phyloP scores from a whole-genome alignment of 2,329 filamentous ascomycete species.

The Botrytis galanthina region DNA sequence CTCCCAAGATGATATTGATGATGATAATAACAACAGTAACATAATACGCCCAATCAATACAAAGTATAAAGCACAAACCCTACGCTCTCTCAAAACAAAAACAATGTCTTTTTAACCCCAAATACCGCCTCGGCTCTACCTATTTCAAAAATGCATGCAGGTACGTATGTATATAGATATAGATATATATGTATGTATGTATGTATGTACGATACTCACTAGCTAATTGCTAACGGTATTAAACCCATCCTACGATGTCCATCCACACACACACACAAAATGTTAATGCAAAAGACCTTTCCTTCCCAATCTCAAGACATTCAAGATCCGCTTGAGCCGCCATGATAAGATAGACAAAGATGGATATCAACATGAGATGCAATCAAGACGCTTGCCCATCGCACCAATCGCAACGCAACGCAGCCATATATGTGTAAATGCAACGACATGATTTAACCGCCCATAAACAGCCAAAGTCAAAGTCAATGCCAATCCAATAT shows the following conservation, averaged over 20 bases:
- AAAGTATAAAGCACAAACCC: background rate
- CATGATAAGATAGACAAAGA: background rate
- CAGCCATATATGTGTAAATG: slow-evolving; percentile 14
- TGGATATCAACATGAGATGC: slow-evolving; percentile 9
- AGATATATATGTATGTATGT: background rate
- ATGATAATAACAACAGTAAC: background rate
- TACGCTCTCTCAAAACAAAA: background rate
- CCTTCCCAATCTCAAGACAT: background rate
- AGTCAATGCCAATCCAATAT: background rate
- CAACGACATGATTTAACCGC: slow-evolving; percentile 15
- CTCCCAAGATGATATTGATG: background rate
- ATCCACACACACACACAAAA: background rate
- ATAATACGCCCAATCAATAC: background rate
- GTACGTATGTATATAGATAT: background rate
- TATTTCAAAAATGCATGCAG: background rate
- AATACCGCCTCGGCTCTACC: background rate
- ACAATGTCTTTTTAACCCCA: background rate
- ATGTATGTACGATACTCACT: background rate
- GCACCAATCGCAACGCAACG: slow-evolving; percentile 11
- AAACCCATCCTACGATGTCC: background rate
- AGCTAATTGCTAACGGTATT: background rate
- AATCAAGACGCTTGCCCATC: background rate
- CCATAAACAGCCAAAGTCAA: slow-evolving; percentile 5
- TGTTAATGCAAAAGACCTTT: background rate
- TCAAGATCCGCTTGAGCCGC: slow-evolving; percentile 2